Evolutionary conservation across 305 asterid species (phyloP).

Genomic region (Fraxinus sp.): DNA sequence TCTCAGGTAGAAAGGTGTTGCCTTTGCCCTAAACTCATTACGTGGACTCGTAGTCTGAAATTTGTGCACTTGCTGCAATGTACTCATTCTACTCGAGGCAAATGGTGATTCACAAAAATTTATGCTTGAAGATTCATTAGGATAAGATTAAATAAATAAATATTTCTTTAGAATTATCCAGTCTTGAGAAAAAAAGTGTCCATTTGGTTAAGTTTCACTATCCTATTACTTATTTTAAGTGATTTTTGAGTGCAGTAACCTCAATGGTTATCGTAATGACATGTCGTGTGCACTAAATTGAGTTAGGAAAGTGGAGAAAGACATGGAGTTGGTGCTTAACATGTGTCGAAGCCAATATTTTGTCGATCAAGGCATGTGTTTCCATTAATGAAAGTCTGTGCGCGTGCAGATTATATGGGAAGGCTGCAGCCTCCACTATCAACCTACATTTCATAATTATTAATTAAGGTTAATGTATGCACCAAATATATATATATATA

Average conservation of each 20-base stretch:
- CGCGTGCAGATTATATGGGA: background rate
- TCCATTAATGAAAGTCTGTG: background rate
- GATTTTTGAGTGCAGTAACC: background rate
- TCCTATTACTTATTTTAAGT: background rate
- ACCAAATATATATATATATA: too few relatives aligned
- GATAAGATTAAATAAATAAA: background rate
- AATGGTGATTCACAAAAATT: background rate
- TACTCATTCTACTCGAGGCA: background rate
- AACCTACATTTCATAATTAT: background rate
- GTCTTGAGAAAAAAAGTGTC: background rate
- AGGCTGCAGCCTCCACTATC: background rate
- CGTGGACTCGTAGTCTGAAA: background rate
- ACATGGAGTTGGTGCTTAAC: background rate
- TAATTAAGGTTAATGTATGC: background rate
- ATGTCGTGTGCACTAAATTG: background rate
- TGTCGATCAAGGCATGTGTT: background rate
- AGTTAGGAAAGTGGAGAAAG: background rate
- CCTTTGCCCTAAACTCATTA: background rate
- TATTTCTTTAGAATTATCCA: background rate
- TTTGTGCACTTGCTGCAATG: background rate
- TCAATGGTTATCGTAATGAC: background rate
- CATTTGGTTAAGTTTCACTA: background rate
- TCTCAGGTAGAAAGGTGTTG: background rate
- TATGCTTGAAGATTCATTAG: background rate
- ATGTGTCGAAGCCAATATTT: background rate